Evolutionary conservation across 805 yeast genomes (phyloP), one percentile per base, ranked within the genome.

Genomic region (Saturnispora sanitii): DNA sequence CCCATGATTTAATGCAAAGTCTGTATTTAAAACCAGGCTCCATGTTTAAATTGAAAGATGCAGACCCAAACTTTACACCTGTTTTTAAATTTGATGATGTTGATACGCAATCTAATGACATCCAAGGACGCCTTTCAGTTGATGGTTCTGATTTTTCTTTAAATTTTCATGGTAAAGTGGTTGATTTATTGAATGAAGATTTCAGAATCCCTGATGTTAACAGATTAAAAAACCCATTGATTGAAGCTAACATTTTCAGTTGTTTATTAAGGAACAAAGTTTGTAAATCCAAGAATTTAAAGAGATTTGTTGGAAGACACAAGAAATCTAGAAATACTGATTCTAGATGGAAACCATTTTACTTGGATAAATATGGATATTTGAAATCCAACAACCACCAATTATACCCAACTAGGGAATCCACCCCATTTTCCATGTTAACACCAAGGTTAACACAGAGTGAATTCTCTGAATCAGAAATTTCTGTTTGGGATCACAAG

Each of bases 211-310:
- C 41, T 6, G 46, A 53, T n/a, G 46, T 48, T 9, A 32, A 6
- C 13, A 37, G n/a, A 29, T 16, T 16, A 17, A 45, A 40, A 27
- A 52, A 49, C 26, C 36, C 46, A 18, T 47, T 50, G 17, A 53
- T 59, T 30, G 64, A 59, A 44, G 56, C 54, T 1, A 57, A 58
- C 21, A 54, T 57, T 6, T 56, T 55, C 37, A 48, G 49, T 44
- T 58, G 57, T 41, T 41, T 58, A 11, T 37, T 57, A 19, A 42
- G 63, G 37, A 59, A 58, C 34, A 41, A 47, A 16, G 39, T 58
- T 17, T 49, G 61, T 40, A 52, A 49, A 35, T 55, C 54, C 41
- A 45, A 47, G 33, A 49, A 50, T 19, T 44, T 59, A 26, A 38
- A 47, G 16, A 42, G 43, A n/a, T 48, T 43, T 42, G 45, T 57